Evolutionary conservation across 768 basidiomycete species (phyloP).

Genomic region (Cystoderma amianthinum): DNA sequence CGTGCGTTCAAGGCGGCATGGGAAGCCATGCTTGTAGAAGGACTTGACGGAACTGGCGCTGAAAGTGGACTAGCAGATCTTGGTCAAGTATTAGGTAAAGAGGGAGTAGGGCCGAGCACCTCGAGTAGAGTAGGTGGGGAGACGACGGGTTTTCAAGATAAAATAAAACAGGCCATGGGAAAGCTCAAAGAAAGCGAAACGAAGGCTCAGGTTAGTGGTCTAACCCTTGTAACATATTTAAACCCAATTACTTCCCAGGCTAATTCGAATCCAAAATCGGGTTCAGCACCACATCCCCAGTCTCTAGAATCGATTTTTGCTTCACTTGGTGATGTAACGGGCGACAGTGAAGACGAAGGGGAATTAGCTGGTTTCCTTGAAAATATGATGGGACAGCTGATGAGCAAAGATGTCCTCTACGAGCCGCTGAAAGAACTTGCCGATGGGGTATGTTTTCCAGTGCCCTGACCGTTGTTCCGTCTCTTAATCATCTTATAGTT

Average conservation of each 20-base stretch:
- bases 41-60: constrained; percentile 37
- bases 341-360: constrained; percentile 31
- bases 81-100: constrained; percentile 8
- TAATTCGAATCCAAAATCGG: constrained; percentile 9
- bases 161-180: constrained; percentile 66
- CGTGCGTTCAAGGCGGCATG: constrained; percentile 49
- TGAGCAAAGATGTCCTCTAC: constrained; percentile 80
- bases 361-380: constrained; percentile 68
- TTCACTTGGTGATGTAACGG: constrained; percentile 33
- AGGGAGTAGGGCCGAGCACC: constrained; percentile 4
- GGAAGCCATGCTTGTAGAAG: constrained; percentile 67
- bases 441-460: constrained; percentile 43
- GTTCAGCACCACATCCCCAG: constrained; percentile 18
- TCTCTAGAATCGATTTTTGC: constrained; percentile 47
- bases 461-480: background rate
- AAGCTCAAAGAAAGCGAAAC: constrained; percentile 67
- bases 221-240: background rate
- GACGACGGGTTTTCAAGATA: constrained; percentile 50
- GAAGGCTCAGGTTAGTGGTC: constrained; percentile 36
- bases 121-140: constrained; percentile 7
- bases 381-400: constrained; percentile 73
- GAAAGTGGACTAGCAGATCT: constrained; percentile 11
- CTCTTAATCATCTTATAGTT: constrained; percentile 38
- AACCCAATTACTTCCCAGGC: constrained; percentile 10
- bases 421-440: constrained; percentile 80